phyloP scores from a whole-genome alignment of 805 yeast genomes.

The Spathaspora arborariae region DNA sequence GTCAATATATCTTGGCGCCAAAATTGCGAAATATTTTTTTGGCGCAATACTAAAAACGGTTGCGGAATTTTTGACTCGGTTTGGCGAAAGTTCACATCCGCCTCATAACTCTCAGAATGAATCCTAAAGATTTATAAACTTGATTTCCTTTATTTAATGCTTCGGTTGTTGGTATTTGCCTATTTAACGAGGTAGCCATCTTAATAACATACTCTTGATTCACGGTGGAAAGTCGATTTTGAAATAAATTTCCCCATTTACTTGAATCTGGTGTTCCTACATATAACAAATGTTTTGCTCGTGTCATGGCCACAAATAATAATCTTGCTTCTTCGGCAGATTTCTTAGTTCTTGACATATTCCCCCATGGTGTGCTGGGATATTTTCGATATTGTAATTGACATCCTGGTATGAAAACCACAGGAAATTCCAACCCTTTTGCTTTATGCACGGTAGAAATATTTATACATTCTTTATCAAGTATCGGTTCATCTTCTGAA shows the following conservation, averaged over 20 bases:
- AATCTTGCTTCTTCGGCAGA: conserved; percentile 29
- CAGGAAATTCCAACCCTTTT: conserved; percentile 71
- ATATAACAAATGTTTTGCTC: conserved; percentile 51
- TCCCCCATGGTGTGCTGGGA: conserved; percentile 2
- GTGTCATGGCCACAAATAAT: conserved; percentile 63
- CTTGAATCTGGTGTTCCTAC: conserved; percentile 14
- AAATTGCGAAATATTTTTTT: neutral
- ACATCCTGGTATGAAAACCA: conserved; percentile 47
- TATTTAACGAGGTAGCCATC: neutral
- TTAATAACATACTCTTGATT: neutral
- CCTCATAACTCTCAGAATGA: neutral
- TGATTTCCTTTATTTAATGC: conserved; percentile 3
- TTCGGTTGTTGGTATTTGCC: neutral
- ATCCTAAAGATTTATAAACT: neutral
- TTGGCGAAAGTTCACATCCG: neutral
- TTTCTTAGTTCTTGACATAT: neutral
- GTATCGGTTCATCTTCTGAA: conserved; percentile 30
- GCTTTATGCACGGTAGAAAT: conserved; percentile 71
- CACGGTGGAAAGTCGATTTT: neutral
- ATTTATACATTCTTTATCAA: conserved; percentile 36
- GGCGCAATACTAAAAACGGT: neutral
- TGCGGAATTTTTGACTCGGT: neutral
- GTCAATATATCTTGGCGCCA: too few relatives aligned
- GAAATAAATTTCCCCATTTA: neutral
- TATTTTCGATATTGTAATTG: neutral